Evolutionary conservation across 306 rosid genomes (phyloP).

Genomic region (Boehmeria nivea): DNA sequence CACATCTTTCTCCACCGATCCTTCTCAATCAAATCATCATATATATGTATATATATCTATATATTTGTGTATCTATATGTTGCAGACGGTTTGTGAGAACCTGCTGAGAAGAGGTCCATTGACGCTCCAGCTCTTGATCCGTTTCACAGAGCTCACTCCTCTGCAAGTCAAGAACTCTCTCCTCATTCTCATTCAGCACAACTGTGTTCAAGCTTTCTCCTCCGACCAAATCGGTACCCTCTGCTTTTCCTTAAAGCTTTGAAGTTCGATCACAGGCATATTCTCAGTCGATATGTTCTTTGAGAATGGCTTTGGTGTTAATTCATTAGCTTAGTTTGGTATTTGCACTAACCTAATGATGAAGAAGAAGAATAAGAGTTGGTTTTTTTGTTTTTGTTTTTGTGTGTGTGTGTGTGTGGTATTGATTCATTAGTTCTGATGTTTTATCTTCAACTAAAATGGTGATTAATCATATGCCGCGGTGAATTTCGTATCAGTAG

Average conservation of each 20-base stretch:
- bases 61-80: neutral
- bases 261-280: too few relatives aligned
- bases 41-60: neutral
- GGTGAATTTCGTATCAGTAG: too few relatives aligned
- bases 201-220: constrained; percentile 67
- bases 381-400: too few relatives aligned
- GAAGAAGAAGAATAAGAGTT: too few relatives aligned
- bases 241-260: neutral
- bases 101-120: constrained; percentile 53
- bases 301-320: too few relatives aligned
- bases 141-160: constrained; percentile 54
- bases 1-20: neutral
- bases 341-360: too few relatives aligned
- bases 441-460: neutral
- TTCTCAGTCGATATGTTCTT: too few relatives aligned
- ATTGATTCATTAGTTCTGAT: neutral
- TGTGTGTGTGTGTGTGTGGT: too few relatives aligned
- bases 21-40: neutral
- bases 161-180: constrained; percentile 70
- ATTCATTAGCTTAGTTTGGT: too few relatives aligned
- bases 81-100: constrained; percentile 75
- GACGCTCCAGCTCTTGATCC: constrained; percentile 34
- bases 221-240: constrained; percentile 23
- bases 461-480: neutral
- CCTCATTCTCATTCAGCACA: constrained; percentile 82